Percentiles rank a stretch among this genome's conserved stretches.
phyloP scores from a whole-genome alignment of 73 alveolate species.

The Paramecium pentaurelia region DNA sequence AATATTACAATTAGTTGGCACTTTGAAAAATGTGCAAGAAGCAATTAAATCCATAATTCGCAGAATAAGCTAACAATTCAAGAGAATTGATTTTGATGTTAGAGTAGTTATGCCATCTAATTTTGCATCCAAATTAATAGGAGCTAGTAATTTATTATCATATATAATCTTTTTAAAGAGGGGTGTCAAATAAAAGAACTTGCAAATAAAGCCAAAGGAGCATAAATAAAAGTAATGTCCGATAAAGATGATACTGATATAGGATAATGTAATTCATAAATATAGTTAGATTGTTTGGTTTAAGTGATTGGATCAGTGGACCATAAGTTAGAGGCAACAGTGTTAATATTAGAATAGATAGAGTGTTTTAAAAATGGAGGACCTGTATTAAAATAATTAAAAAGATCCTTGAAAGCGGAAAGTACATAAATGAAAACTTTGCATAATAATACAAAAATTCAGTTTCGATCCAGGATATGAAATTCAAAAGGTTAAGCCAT shows the following conservation, averaged over 20 bases:
- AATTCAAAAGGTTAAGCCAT: background rate
- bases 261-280: background rate
- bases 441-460: conserved; percentile 32
- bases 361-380: conserved; percentile 59
- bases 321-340: conserved; percentile 32
- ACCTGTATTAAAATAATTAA: conserved; percentile 14
- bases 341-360: conserved; percentile 36
- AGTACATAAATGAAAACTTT: conserved; percentile 46
- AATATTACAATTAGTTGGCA: background rate
- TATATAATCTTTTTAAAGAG: background rate
- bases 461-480: background rate
- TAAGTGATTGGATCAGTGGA: conserved; percentile 3
- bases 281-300: conserved; percentile 40
- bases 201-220: conserved; percentile 53
- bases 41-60: background rate
- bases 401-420: conserved; percentile 51
- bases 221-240: conserved; percentile 46
- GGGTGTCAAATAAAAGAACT: conserved; percentile 58
- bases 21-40: background rate
- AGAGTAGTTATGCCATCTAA: background rate
- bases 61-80: background rate
- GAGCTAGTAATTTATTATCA: background rate
- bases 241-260: conserved; percentile 47
- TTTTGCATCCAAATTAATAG: conserved; percentile 30
- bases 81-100: background rate